phyloP scores from a whole-genome alignment of 148 eudicot species.

The Vaccinium darrowii region DNA sequence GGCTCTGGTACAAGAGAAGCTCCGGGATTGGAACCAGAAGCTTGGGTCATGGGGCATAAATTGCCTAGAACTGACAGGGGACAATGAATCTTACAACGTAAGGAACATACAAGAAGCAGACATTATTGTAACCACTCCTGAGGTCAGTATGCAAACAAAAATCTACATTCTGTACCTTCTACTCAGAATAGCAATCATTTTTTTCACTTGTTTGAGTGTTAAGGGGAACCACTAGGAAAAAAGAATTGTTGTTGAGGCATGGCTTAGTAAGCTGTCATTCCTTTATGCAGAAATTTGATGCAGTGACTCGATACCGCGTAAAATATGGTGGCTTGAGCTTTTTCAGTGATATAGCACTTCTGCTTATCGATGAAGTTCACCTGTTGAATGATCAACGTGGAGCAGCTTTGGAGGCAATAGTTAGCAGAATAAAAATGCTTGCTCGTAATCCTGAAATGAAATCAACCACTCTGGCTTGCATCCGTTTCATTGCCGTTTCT shows the following conservation, averaged over 20 bases:
- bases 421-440: slow-evolving; percentile 92
- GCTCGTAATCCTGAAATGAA: slow-evolving; percentile 75
- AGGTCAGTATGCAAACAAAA: slow-evolving; percentile 43
- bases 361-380: slow-evolving; percentile 98
- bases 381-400: slow-evolving; percentile 96
- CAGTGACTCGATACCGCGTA: slow-evolving; percentile 88
- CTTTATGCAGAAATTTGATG: slow-evolving; percentile 84
- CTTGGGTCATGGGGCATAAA: slow-evolving; percentile 67
- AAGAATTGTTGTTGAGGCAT: background rate
- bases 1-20: slow-evolving; percentile 98
- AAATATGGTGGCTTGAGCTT: slow-evolving; percentile 92
- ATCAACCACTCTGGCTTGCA: slow-evolving; percentile 64
- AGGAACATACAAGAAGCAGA: slow-evolving; percentile 88
- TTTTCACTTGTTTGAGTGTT: slow-evolving; percentile 9
- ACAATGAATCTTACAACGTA: slow-evolving; percentile 69
- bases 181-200: background rate
- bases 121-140: slow-evolving; percentile 90
- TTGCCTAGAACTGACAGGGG: slow-evolving; percentile 95
- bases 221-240: background rate
- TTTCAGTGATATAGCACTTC: slow-evolving; percentile 92
- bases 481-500: slow-evolving; percentile 88
- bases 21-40: slow-evolving; percentile 83
- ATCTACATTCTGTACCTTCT: background rate
- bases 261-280: slow-evolving; percentile 17
- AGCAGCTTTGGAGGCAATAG: slow-evolving; percentile 96